Evolutionary conservation across 192 early-diverging fungal species (phyloP), one percentile per base, ranked within the genome.

Genomic region (Coemansia sp.): DNA sequence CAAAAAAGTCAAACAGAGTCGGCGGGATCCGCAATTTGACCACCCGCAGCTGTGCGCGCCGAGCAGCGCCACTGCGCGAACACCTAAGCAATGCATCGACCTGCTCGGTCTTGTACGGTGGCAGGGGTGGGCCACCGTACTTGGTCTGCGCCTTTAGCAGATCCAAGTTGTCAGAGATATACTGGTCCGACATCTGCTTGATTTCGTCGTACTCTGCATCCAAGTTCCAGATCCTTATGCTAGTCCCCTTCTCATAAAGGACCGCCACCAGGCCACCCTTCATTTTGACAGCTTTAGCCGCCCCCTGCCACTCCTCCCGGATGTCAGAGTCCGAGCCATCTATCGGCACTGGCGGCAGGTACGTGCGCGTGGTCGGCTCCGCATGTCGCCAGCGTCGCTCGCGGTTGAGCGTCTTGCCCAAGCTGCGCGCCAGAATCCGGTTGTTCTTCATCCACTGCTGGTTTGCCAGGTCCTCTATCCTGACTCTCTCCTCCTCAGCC

Each of bases 351-450:
- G 77, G 77, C 35, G 77, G 77, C 22, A 80, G 53, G 37, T 74
- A 80, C 21, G 71, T 34, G 10, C 77, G 56, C 1, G 48, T 67
- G 1, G 46, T 40, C 2, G 77, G 77, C 21, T 63, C 60, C 1
- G 50, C 77, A 4, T 22, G 33, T 39, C 54, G 34, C 77, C 77
- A 80, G 22, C 72, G 44, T 10, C 18, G 58, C 34, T 70, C 61
- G 41, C 77, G 71, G 55, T 80, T 80, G 14, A 71, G 53, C 17
- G 59, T 33, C 55, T 80, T 80, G 32, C 70, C 64, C 57, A 80
- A 22, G 18, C 74, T 22, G 5, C 67, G 60, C 35, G 56, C 14
- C 41, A 71, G 34, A 21, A 80, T 62, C n/a, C 50, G 50, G 2
- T 41, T 37, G 58, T 57, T 60, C 54, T 68, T 74, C 18, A 80